Evolutionary conservation across 2,329 filamentous ascomycete genomes (phyloP).

Genomic region (Aureobasidium sp.): DNA sequence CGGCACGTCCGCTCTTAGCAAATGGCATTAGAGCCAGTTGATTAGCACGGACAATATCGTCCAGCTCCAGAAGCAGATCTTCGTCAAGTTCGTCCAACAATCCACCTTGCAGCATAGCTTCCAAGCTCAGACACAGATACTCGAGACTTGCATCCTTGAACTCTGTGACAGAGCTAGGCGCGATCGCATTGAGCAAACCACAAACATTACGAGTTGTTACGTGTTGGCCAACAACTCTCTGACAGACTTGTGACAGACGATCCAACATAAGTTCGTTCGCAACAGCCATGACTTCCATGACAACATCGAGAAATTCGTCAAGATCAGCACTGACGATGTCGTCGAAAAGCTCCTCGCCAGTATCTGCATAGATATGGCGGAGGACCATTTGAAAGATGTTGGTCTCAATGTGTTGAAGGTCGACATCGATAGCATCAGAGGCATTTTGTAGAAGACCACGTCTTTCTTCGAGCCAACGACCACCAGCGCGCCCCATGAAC

Average conservation of each 20-base stretch:
- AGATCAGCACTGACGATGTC: conserved; percentile 62
- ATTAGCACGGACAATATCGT: conserved; percentile 71
- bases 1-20: conserved; percentile 66
- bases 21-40: conserved; percentile 73
- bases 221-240: conserved; percentile 73
- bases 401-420: conserved; percentile 72
- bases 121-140: conserved; percentile 86
- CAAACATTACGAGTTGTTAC: conserved; percentile 82
- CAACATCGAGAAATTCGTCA: conserved; percentile 80
- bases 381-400: conserved; percentile 73
- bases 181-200: conserved; percentile 75
- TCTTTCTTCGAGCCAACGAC: conserved; percentile 72
- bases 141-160: conserved; percentile 87
- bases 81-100: conserved; percentile 79
- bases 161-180: conserved; percentile 70
- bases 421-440: conserved; percentile 56
- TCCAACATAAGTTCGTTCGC: conserved; percentile 96
- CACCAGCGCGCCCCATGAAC: conserved; percentile 79
- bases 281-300: conserved; percentile 82
- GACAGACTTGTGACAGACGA: conserved; percentile 80
- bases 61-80: conserved; percentile 73
- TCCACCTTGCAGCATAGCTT: conserved; percentile 86
- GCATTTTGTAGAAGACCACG: conserved; percentile 43
- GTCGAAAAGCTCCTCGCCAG: conserved; percentile 74
- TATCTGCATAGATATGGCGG: conserved; percentile 75